These are phyloP conservation scores for Hagleromyces aurorensis DNA, from an alignment of 805 yeast species.

Conservation along the genomic window DNA sequence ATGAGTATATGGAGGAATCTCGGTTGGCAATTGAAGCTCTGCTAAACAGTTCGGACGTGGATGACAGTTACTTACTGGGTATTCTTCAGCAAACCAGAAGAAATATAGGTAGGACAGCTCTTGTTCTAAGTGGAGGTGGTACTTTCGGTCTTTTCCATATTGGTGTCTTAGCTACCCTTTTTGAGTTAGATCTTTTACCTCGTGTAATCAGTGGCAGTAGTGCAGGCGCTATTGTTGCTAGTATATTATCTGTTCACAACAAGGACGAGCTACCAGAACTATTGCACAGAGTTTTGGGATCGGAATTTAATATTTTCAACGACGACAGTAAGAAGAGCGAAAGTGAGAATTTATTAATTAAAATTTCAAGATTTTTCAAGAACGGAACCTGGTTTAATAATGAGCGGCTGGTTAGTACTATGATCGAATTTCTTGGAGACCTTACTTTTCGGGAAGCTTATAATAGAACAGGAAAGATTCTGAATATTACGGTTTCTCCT, in stretches of 20 bases:
- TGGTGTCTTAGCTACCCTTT: slow-evolving; percentile 77
- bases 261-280: slow-evolving; percentile 59
- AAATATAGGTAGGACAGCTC: slow-evolving; percentile 89
- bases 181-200: slow-evolving; percentile 72
- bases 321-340: slow-evolving; percentile 43
- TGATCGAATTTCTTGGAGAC: slow-evolving; percentile 76
- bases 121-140: slow-evolving; percentile 94
- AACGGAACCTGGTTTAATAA: slow-evolving; percentile 89
- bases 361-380: slow-evolving; percentile 56
- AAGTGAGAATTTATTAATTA: slow-evolving; percentile 43
- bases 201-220: slow-evolving; percentile 88
- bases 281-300: slow-evolving; percentile 39
- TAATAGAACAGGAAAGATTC: slow-evolving; percentile 85
- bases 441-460: slow-evolving; percentile 91
- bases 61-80: slow-evolving; percentile 62
- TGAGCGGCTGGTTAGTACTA: slow-evolving; percentile 58
- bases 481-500: slow-evolving; percentile 90
- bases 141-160: slow-evolving; percentile 89
- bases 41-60: slow-evolving; percentile 35
- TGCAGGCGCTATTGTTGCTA: slow-evolving; percentile 92
- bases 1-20: slow-evolving; percentile 78
- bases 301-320: slow-evolving; percentile 48
- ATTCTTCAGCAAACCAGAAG: slow-evolving; percentile 82
- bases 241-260: slow-evolving; percentile 74
- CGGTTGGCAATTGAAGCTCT: slow-evolving; percentile 34